Base-by-base conservation (phyloP, 176 grass and related monocot genomes). In the Hyparrhenia diplandra region DNA sequence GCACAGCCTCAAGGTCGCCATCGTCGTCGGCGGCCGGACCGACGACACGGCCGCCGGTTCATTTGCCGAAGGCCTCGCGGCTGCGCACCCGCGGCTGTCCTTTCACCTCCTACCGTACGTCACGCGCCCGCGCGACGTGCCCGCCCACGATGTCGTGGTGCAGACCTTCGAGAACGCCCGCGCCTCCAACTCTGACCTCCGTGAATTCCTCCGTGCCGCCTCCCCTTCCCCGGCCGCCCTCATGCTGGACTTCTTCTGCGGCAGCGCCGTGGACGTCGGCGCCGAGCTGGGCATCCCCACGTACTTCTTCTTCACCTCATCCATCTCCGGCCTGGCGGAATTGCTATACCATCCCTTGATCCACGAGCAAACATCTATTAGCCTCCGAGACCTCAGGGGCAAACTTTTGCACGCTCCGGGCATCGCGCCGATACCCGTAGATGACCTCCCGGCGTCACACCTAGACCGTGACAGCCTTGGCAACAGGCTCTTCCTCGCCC, bases 201-300 rank as follows among this genome's bases (percentile, higher is more conserved):
- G 36, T 1, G 78, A 67, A 0, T 87, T 81, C 71, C 85, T 87
- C 37, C 49, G 49, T 0, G 65, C 37, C 13, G 10, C 62, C 25
- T 21, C 87, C 10, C n/a, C 92, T 1, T 27, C 84, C 10, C 92
- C 89, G 2, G 17, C 62, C 40, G 81, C 78, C 37, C 76, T 87
- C 43, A 21, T 94, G 35, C 5, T 94, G 75, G 87, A 89, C 71
- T 83, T 77, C 20, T 94, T 91, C 70, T 91, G 87, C 71, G 6
- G 66, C 35, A 28, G 73, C 47, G 79, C 80, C 11, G 32, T 85
- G 0, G 67, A 89, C 41, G 81, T 89, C 23, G 89, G 86, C 21
- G 16, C 31, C 8, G 80, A 91, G 35, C 77, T 94, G 58, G 75
- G 78, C 29, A 52, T 91, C 35, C 92, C 88, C 35, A 81, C 80